phyloP scores from a whole-genome alignment of 2,329 filamentous ascomycete species.

The Colletotrichum incanum region DNA sequence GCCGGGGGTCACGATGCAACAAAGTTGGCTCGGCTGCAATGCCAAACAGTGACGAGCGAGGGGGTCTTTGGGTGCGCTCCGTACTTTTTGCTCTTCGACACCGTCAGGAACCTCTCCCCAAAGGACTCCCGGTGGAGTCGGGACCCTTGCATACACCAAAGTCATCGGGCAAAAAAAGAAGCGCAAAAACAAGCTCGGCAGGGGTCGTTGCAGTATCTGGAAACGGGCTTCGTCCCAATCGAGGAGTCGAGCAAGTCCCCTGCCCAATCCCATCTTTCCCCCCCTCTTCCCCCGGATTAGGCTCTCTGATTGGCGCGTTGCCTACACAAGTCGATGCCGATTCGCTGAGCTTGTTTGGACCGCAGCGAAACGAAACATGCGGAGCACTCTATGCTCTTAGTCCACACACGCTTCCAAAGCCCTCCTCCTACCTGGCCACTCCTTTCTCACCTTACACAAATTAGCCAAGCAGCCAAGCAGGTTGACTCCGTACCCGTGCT shows the following conservation, averaged over 20 bases:
- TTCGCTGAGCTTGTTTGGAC: constrained; percentile 44
- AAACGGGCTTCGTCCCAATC: constrained; percentile 43
- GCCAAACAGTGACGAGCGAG: constrained; percentile 37
- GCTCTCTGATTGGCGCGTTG: constrained; percentile 29
- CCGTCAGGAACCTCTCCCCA: not conserved
- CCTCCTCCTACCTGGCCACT: not conserved
- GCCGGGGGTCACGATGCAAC: constrained; percentile 34
- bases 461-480: constrained; percentile 15
- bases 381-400: constrained; percentile 15
- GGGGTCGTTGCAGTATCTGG: constrained; percentile 27
- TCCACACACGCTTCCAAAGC: not conserved
- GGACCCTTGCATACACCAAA: constrained; percentile 30
- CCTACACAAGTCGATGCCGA: constrained; percentile 20
- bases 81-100: not conserved
- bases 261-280: constrained; percentile 38
- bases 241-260: constrained; percentile 28
- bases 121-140: constrained; percentile 6
- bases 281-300: constrained; percentile 21
- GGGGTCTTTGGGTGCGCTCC: not conserved
- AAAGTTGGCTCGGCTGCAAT: constrained; percentile 39
- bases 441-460: not conserved
- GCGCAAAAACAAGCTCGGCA: constrained; percentile 44
- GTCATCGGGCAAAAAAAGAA: constrained; percentile 39
- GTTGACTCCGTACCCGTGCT: constrained; percentile 22
- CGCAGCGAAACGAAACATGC: constrained; percentile 43